Base-by-base conservation (phyloP, 352 stramenopile species). In the Pythium insidiosum region DNA sequence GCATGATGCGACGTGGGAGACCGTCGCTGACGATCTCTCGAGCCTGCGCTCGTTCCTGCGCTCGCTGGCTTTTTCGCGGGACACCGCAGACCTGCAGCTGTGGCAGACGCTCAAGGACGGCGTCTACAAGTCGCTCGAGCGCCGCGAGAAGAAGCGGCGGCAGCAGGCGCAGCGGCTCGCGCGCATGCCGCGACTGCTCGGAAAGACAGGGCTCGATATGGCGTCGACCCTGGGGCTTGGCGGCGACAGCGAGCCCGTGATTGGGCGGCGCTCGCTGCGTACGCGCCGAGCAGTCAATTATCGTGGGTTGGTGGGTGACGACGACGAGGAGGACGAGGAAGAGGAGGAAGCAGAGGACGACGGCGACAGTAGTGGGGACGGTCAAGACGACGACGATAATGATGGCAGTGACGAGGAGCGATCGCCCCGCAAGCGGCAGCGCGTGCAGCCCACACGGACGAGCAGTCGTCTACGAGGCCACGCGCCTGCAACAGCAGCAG, bases 1-100 rank as follows among this genome's bases (percentile, higher is more conserved):
- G 24, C 61, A 63, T 26, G 58, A 61, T 11, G 57, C 53, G 2
- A 53, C 72, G 2, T 88, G 75, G 73, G 68, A 86, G 52, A 84
- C 73, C 0, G 66, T 88, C 6, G 63, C 61, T 23, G 69, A 83
- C 45, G 56, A 79, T 36, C 47, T 84, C 21, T 51, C 65, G 23
- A 73, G 68, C 19, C 51, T 81, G 18, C 54, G 79, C 38, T 71
- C 54, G 45, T 60, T 84, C 28, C 53, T 77, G 16, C 28, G 51
- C 20, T 56, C 70, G 18, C 58, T 87, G 24, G 76, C 68, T 20
- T 63, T 79, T 10, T 83, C 71, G 1, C 47, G 51, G 12, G 61
- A 69, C 33, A 75, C 64, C 3, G 18, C 50, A 4, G 71, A 87
- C 38, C 50, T 87, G 21, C 61, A 77, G 48, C 36, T 87, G 1